These are phyloP conservation scores for Amaranthus hypochondriacus DNA, from an alignment of 148 eudicot species.

Conservation along the genomic window DNA sequence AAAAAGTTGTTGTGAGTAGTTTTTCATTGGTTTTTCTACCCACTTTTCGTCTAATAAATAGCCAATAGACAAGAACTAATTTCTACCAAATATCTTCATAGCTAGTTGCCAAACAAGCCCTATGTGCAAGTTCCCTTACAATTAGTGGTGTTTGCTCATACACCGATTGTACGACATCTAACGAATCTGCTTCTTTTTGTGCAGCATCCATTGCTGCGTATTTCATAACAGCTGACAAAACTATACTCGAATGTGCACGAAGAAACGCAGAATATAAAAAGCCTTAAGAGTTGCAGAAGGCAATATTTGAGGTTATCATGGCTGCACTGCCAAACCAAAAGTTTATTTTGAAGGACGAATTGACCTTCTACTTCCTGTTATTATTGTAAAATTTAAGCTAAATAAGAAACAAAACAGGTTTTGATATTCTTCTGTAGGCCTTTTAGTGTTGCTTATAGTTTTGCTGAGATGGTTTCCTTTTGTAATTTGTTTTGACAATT, in stretches of 20 bases:
- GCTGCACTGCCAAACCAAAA: neutral
- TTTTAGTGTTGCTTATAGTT: too few species aligned
- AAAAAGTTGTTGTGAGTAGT: too few species aligned
- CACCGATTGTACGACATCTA: neutral
- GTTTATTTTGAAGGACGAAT: neutral
- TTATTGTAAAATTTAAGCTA: neutral
- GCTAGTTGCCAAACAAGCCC: neutral
- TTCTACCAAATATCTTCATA: too few species aligned
- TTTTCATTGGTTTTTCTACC: too few species aligned
- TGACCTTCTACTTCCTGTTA: neutral
- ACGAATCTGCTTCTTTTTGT: neutral
- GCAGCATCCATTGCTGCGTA: slow-evolving; percentile 84
- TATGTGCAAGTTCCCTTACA: neutral
- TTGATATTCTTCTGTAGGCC: too few species aligned
- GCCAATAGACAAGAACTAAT: too few species aligned
- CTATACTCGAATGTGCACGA: slow-evolving; percentile 70
- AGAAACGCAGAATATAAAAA: slow-evolving; percentile 50
- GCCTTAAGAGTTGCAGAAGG: slow-evolving; percentile 16
- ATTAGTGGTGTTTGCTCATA: neutral
- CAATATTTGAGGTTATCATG: neutral
- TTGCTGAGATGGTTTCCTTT: neutral
- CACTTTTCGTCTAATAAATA: too few species aligned
- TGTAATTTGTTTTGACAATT: neutral
- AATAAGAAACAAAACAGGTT: neutral
- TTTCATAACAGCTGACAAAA: slow-evolving; percentile 88